A percentile compares a stretch with the other conserved stretches of the same genome.
Conservation (phyloP, 2,329 filamentous ascomycete species). For the Venturia carpophila region DNA sequence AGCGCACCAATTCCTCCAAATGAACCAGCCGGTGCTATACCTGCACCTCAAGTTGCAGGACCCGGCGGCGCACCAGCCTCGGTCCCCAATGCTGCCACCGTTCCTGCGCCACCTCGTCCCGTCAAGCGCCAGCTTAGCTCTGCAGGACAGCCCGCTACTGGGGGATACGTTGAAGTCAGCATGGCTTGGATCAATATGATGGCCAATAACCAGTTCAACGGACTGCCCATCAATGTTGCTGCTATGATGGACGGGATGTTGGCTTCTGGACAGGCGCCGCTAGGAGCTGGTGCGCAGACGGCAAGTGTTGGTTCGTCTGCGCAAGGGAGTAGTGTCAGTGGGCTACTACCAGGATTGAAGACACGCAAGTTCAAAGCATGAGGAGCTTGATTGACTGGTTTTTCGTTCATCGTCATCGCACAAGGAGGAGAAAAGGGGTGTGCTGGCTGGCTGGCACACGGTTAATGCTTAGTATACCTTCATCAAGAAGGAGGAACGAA, state of each 20-base stretch:
- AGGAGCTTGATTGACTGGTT: background rate
- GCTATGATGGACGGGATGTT: slow-evolving; percentile 15
- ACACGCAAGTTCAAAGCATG: background rate
- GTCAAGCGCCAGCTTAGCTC: slow-evolving; percentile 24
- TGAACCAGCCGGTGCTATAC: background rate
- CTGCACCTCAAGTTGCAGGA: slow-evolving; percentile 6
- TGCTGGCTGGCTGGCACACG: slow-evolving; percentile 9
- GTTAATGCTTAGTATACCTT: background rate
- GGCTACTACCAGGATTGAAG: slow-evolving; percentile 11
- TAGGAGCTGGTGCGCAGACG: background rate
- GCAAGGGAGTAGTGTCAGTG: background rate
- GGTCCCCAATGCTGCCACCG: slow-evolving; percentile 14
- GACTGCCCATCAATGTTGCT: slow-evolving; percentile 15
- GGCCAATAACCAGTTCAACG: slow-evolving; percentile 22
- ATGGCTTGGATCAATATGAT: slow-evolving; percentile 31
- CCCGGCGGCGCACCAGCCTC: background rate
- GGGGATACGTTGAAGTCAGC: slow-evolving; percentile 28
- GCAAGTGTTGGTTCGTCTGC: background rate
- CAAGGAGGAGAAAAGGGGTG: background rate
- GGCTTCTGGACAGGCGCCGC: slow-evolving; percentile 1
- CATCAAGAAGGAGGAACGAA: background rate
- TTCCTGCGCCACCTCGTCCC: slow-evolving; percentile 21
- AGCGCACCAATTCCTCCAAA: background rate
- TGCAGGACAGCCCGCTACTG: slow-evolving; percentile 21
- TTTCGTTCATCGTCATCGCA: background rate